Evolutionary conservation across 192 early-diverging fungal species (phyloP).

Genomic region (Rhizoclosmatium sp.): DNA sequence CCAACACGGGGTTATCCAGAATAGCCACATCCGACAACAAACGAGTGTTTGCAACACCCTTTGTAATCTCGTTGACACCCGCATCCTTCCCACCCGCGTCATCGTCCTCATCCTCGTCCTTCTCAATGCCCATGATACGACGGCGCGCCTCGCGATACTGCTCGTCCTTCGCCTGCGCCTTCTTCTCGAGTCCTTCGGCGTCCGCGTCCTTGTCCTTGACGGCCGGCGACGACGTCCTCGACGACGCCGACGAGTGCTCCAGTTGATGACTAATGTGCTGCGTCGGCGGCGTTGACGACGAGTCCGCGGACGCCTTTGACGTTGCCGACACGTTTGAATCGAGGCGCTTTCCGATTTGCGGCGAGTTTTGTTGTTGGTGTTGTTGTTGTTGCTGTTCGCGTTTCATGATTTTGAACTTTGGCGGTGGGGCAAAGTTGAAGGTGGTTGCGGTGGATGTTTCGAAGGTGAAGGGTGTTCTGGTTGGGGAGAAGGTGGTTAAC

Average conservation of each 20-base stretch:
- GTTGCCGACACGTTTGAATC: neutral
- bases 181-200: neutral
- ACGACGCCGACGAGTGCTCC: neutral
- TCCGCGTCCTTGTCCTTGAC: neutral
- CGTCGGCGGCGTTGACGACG: neutral
- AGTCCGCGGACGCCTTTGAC: neutral
- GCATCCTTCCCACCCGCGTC: slow-evolving; percentile 4
- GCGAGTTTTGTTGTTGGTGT: neutral
- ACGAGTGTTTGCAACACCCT: neutral
- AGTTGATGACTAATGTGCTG: neutral
- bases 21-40: slow-evolving; percentile 18
- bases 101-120: slow-evolving; percentile 14
- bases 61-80: slow-evolving; percentile 4
- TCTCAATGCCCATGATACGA: slow-evolving; percentile 32
- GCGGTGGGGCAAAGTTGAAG: neutral
- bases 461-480: neutral
- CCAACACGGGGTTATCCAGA: slow-evolving; percentile 20
- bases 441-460: neutral
- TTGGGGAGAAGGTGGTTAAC: too few species aligned
- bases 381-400: slow-evolving; percentile 14
- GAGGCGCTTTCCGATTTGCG: neutral
- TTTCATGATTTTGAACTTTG: slow-evolving; percentile 23
- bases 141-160: slow-evolving; percentile 29
- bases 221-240: neutral
- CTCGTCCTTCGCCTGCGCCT: slow-evolving; percentile 12